Evolutionary conservation across 305 asterid species (phyloP), one percentile per base, ranked within the genome.

Genomic region (Solanum hybrid): DNA sequence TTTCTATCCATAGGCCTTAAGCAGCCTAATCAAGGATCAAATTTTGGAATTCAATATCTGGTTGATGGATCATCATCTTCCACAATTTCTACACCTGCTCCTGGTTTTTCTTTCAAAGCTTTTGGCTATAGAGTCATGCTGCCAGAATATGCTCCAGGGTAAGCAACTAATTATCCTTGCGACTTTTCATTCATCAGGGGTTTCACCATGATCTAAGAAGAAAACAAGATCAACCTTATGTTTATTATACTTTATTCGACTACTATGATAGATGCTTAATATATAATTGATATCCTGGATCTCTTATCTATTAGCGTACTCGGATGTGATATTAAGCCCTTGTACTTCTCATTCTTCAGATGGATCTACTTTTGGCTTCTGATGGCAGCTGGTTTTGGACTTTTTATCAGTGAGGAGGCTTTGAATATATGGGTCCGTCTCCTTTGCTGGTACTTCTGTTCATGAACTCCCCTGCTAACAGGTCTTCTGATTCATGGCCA

Each of bases 331-430:
- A 76, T 86, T 69, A 83, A 89, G 71, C 36, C 81, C 85, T 33
- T 77, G 6, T 89, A 22, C 26, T 84, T 89, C 88, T 88, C 83
- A 90, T 91, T 91, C 92, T 92, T 90, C 95, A 96, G 99, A 91
- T 97, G 98, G 99, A 85, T 96, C 90, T 97, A 95, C 95, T 97
- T 97, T 94, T 96, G 98, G 97, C 91, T 96, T 92, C 93, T 96
- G 90, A 96, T 96, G 98, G 98, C 99, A 90, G 98, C 98, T 26
- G 98, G 97, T 46, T 96, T 91, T 39, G 99, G 98, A 79, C 94
- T 96, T 82, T 97, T 95, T 91, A 97, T 97, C 22, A 97, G 98
- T 82, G 98, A 97, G 92, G 98, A 95, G 91, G 99, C 99, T 51
- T 92, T 97, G 92, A 97, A 97, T 92, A 95, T 94, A 92, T 96